phyloP scores from a whole-genome alignment of 371 early-diverging fungal genomes.

The Dinochytrium kinnereticum region DNA sequence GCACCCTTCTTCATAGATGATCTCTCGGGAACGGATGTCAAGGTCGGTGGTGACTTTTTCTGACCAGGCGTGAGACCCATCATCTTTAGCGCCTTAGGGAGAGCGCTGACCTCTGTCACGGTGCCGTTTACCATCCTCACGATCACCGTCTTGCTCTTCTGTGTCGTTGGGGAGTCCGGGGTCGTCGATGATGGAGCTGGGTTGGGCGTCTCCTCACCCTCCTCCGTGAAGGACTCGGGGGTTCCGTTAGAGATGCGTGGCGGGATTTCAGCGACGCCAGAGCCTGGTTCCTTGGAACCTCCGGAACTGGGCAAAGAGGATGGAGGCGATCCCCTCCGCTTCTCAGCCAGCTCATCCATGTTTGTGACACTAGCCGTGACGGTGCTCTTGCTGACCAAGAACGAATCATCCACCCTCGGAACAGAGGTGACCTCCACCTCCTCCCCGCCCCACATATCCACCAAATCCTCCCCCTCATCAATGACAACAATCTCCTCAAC shows the following conservation, averaged over 20 bases:
- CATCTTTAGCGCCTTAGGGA: conserved; percentile 11
- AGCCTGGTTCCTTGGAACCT: too few relatives aligned
- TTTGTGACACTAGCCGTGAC: background rate
- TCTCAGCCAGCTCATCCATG: background rate
- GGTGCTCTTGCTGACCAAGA: background rate
- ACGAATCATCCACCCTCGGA: background rate
- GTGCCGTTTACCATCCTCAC: conserved; percentile 2
- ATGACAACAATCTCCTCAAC: conserved; percentile 17
- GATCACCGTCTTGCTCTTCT: conserved; percentile 1
- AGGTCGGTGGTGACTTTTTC: background rate
- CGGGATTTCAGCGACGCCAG: background rate
- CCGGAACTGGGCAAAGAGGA: background rate
- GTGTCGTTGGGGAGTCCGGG: background rate
- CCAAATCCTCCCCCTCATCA: background rate
- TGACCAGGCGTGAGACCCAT: conserved; percentile 1
- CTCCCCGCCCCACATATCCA: background rate
- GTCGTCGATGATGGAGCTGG: background rate
- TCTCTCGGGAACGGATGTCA: background rate
- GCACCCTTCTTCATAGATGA: background rate
- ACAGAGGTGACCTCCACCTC: background rate
- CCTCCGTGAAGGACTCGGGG: background rate
- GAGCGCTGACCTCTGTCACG: conserved; percentile 3
- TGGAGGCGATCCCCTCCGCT: background rate
- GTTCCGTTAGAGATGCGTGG: background rate
- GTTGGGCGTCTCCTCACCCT: background rate